Evolutionary conservation across 1,284 basidiomycete species (phyloP).

Genomic region (Tranzscheliella williamsii): DNA sequence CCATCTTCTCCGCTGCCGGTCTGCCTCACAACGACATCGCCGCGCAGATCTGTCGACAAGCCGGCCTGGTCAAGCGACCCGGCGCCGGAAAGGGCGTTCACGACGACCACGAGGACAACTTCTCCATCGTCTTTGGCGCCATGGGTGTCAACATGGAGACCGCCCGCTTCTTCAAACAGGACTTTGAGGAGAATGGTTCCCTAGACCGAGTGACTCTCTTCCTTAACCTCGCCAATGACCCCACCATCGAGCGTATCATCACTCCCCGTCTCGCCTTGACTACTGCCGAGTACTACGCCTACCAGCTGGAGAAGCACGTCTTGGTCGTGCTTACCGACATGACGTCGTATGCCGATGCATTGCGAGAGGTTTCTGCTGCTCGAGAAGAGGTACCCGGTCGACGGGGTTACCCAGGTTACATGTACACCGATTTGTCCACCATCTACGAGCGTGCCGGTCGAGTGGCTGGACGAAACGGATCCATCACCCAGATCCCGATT

Average conservation of each 20-base stretch:
- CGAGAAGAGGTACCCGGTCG: slow-evolving; percentile 99
- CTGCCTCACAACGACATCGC: slow-evolving; percentile 99
- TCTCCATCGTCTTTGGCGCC: slow-evolving; percentile 98
- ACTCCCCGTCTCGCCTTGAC: slow-evolving; percentile 97
- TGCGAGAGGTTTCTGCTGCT: slow-evolving; percentile 92
- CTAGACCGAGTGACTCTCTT: slow-evolving; percentile 97
- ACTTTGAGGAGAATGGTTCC: slow-evolving; percentile 98
- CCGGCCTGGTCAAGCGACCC: slow-evolving; percentile 81
- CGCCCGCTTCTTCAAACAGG: slow-evolving; percentile 98
- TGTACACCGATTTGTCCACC: slow-evolving; percentile 72
- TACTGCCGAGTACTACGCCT: slow-evolving; percentile 99
- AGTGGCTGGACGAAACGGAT: slow-evolving; percentile 95
- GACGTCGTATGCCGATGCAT: slow-evolving; percentile 95
- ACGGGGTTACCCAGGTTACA: slow-evolving; percentile 97
- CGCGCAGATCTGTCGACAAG: slow-evolving; percentile 99
- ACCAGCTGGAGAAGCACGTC: slow-evolving; percentile 99
- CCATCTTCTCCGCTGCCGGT: slow-evolving; percentile 99
- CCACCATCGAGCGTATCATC: slow-evolving; percentile 99
- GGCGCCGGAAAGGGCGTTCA: slow-evolving; percentile 75
- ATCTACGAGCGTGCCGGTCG: slow-evolving; percentile 99
- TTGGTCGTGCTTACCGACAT: slow-evolving; percentile 98
- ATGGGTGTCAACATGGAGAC: slow-evolving; percentile 99
- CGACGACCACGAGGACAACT: slow-evolving; percentile 99
- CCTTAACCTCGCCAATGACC: slow-evolving; percentile 98
- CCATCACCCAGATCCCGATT: slow-evolving; percentile 99